Evolutionary conservation across 495 filamentous ascomycete species (phyloP), one percentile per base, ranked within the genome.

Genomic region (Tetracladium setigerum): DNA sequence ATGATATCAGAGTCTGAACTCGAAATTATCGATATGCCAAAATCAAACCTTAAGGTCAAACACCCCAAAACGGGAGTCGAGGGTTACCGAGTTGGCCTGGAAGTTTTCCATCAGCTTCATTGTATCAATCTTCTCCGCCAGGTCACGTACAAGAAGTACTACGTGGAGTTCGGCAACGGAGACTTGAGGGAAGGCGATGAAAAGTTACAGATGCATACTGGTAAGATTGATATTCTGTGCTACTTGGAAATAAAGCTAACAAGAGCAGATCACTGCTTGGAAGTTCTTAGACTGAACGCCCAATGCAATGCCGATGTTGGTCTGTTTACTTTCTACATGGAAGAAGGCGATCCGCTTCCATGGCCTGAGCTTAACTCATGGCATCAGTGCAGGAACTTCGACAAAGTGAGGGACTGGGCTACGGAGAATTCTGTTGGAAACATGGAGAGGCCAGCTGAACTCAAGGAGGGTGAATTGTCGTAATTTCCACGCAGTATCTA

Each of bases 41-140:
- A 64, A 30, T 59, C 63, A 38, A 68, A 67, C 6, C 55, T 74
- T 19, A 65, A 60, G 38, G 72, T 73, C 46, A 69, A 64, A 32
- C 62, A 76, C 50, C 73, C 70, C 27, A 64, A 64, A 36, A 71
- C 71, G 6, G 70, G 70, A 16, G 66, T 70, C 41, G 64, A 67
- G 40, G 72, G 72, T 0, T 76, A 72, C 49, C 62, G 73, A 11
- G 68, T 73, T 1, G 72, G 69, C 6, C 54, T 78, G n/a, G 73
- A 78, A 41, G 70, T 76, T 2, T 76, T 78, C 59, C 72, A 78
- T 55, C 72, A 78, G 56, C 61, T 78, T 15, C 72, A 74, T 52
- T 78, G 75, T 58, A 57, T 77, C 34, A 74, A 77, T 50, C 53
- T 75, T 16, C 41, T 76, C 4, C 64, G 75, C 11, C 69, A 74